phyloP scores from a whole-genome alignment of 1,139 yeast genomes.

The Saccharomyces pastorianus region DNA sequence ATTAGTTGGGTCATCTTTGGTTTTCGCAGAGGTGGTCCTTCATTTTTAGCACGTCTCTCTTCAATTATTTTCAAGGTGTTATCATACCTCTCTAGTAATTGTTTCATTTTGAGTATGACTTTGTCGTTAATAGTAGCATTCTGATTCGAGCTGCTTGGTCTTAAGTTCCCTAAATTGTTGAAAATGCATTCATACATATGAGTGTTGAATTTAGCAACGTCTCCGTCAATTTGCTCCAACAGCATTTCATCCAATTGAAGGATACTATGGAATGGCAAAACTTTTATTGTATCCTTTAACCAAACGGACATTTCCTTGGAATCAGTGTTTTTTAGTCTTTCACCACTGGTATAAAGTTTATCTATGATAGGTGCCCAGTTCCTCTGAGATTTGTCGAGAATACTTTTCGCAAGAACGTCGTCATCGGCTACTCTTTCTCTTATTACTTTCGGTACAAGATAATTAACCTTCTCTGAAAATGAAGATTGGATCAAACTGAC shows the following conservation, averaged over 20 bases:
- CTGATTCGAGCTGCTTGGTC: conserved; percentile 9
- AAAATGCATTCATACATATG: conserved; percentile 41
- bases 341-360: conserved; percentile 35
- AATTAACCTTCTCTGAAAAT: conserved; percentile 1
- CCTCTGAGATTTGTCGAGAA: conserved; percentile 38
- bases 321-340: conserved; percentile 38
- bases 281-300: conserved; percentile 40
- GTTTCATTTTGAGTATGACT: conserved; percentile 29
- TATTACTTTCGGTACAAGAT: conserved; percentile 24
- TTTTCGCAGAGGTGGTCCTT: conserved; percentile 14
- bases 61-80: conserved; percentile 29
- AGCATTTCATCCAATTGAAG: conserved; percentile 35
- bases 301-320: conserved; percentile 37
- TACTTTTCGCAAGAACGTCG: conserved; percentile 38
- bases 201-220: conserved; percentile 29
- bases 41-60: neutral
- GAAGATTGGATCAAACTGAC: neutral
- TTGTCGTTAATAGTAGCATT: conserved; percentile 32
- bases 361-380: conserved; percentile 51
- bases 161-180: conserved; percentile 33
- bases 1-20: conserved; percentile 27
- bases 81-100: conserved; percentile 37
- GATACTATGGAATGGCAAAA: conserved; percentile 33
- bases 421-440: conserved; percentile 40
- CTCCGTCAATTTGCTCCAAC: conserved; percentile 29